These are phyloP conservation scores for Coprinopsis strossmayeri DNA, from an alignment of 768 basidiomycete species.

Conservation along the genomic window DNA sequence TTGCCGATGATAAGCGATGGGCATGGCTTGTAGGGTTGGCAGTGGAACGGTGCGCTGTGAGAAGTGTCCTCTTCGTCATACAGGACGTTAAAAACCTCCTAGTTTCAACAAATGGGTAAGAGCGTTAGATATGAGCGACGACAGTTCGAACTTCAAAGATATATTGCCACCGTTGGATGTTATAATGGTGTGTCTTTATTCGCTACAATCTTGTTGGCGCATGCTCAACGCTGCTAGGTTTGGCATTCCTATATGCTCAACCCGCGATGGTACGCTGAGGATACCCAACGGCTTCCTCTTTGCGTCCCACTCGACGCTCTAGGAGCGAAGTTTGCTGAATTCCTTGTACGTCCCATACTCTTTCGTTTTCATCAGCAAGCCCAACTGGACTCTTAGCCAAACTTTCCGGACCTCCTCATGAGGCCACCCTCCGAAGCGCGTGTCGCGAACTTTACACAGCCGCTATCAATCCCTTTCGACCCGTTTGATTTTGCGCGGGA, in stretches of 20 bases:
- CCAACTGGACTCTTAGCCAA: background rate
- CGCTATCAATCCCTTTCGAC: background rate
- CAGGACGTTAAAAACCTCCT: no score
- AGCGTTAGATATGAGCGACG: conserved; percentile 11
- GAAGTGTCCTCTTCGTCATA: no score
- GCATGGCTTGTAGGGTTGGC: conserved; percentile 30
- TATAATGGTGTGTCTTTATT: conserved; percentile 23
- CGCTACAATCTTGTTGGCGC: background rate
- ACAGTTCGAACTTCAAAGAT: conserved; percentile 7
- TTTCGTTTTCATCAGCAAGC: background rate
- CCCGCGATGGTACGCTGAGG: conserved; percentile 26
- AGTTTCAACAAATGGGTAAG: conserved; percentile 27
- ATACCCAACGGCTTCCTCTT: background rate
- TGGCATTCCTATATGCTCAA: conserved; percentile 33
- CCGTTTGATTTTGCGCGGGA: background rate
- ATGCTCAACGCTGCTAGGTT: conserved; percentile 17
- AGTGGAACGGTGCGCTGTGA: conserved; percentile 27
- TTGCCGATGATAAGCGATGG: conserved; percentile 24
- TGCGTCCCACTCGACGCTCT: background rate
- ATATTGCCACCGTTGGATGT: conserved; percentile 30
- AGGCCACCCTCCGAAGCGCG: background rate
- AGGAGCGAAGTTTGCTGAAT: background rate
- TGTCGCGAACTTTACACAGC: background rate
- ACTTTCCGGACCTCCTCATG: background rate
- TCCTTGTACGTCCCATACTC: background rate